Percentiles rank a stretch among this genome's conserved stretches.
Conservation (phyloP, 2,329 filamentous ascomycete species). For the Ceratocystis cubensis region DNA sequence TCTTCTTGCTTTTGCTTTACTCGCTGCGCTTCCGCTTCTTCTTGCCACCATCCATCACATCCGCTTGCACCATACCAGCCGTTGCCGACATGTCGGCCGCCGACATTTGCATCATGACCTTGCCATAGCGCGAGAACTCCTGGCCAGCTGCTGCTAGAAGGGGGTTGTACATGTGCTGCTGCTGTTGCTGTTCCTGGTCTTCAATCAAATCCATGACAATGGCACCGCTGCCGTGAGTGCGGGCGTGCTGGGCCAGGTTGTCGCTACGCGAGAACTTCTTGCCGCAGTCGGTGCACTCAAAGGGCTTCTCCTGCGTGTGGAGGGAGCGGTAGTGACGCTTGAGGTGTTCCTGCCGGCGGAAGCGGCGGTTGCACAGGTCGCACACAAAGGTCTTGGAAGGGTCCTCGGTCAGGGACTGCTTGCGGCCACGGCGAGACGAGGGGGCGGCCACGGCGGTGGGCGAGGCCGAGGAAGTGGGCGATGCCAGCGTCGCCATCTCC, state of each 20-base stretch:
- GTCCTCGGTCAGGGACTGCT: conserved; percentile 95
- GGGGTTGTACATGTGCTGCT: conserved; percentile 30
- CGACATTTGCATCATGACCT: conserved; percentile 70
- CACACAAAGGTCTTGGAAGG: conserved; percentile 98
- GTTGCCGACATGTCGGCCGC: conserved; percentile 45
- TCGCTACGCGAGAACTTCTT: conserved; percentile 99
- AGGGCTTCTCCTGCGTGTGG: conserved; percentile 97
- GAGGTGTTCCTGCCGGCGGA: conserved; percentile 94
- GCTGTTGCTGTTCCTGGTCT: conserved; percentile 40
- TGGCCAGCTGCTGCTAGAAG: conserved; percentile 35
- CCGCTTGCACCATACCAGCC: conserved; percentile 41
- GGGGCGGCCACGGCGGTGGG: conserved; percentile 37
- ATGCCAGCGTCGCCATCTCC: conserved; percentile 28
- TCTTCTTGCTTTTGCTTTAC: conserved; percentile 28
- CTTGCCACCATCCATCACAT: conserved; percentile 39
- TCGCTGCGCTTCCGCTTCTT: conserved; percentile 61
- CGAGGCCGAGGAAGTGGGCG: conserved; percentile 32
- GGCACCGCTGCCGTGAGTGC: conserved; percentile 81
- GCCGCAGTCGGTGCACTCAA: conserved; percentile 92
- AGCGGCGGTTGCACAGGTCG: conserved; percentile 88
- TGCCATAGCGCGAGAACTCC: conserved; percentile 57
- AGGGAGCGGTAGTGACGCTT: conserved; percentile 98
- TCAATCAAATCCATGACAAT: conserved; percentile 85
- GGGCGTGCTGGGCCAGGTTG: conserved; percentile 90
- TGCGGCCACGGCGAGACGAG: conserved; percentile 83